These are phyloP conservation scores for Coemansia sp. DNA, from an alignment of 192 early-diverging fungal species.

Conservation along the genomic window DNA sequence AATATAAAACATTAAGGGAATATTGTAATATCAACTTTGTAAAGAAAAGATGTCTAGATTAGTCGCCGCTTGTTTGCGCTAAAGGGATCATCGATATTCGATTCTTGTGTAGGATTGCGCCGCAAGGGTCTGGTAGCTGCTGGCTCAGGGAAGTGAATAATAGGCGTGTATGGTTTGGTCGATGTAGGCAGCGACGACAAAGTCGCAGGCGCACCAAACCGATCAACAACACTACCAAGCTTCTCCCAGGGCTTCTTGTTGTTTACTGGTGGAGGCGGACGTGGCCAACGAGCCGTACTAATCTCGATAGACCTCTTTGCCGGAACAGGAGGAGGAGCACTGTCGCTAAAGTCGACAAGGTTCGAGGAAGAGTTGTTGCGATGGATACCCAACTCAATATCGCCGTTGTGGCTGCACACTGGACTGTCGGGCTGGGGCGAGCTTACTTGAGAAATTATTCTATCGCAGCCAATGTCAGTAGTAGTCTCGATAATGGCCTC, in stretches of 20 bases:
- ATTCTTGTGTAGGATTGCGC: slow-evolving; percentile 2
- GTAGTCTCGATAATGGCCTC: slow-evolving; percentile 9
- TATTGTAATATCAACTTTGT: not conserved
- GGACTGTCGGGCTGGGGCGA: slow-evolving; percentile 8
- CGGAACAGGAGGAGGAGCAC: not conserved
- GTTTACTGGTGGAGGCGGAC: not conserved
- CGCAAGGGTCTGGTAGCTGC: slow-evolving; percentile 3
- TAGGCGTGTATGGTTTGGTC: slow-evolving; percentile 5
- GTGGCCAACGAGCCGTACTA: slow-evolving; percentile 8
- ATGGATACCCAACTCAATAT: not conserved
- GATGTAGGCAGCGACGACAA: not conserved
- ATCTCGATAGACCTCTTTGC: slow-evolving; percentile 7
- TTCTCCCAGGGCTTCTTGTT: slow-evolving; percentile 9
- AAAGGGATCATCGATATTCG: not conserved
- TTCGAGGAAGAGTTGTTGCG: slow-evolving; percentile 7
- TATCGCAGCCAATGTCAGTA: not conserved
- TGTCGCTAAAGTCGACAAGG: not conserved
- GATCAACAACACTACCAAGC: slow-evolving; percentile 4
- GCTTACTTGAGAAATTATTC: not conserved
- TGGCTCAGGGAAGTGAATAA: not conserved
- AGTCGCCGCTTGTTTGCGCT: not conserved
- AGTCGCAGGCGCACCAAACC: slow-evolving; percentile 6
- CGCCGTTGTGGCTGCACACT: slow-evolving; percentile 10
- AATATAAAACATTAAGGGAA: not conserved
- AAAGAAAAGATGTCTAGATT: not conserved